Base-by-base conservation (phyloP, 2,329 filamentous ascomycete species). In the Nemania abortiva region DNA sequence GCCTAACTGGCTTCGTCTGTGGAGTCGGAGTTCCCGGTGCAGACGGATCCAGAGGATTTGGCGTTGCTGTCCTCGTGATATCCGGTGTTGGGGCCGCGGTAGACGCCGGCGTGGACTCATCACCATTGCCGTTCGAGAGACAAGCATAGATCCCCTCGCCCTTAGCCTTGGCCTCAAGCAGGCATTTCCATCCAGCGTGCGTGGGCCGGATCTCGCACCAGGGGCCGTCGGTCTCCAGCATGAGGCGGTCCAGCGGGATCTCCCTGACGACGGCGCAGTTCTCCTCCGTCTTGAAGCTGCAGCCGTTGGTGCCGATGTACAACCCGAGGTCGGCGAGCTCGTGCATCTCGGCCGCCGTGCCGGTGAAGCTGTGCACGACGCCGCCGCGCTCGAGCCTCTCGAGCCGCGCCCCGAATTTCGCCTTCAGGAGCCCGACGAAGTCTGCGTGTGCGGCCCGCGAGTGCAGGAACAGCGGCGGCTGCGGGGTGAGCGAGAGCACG, bases 171-270 rank as follows among this genome's bases (percentile, higher is more conserved):
- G 81, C 80, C 69, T 85, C 82, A 3, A 88, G 79, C 11, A 89
- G 81, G 72, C 91, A 92, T 80, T 91, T 91, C 75, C 91, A 92
- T 2, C 93, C 94, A 34, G 95, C 94, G 81, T 99, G 95, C 34
- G 89, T 93, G 0, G 94, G 91, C 27, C 96, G 86, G 68, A 99
- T 95, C 80, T 99, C 96, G 78, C 96, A 99, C 92, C 96, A 99
- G 2, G 96, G 96, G 2, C 96, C 96, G 79, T 99, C 96, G 0
- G 96, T 99, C 85, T 99, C 96, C 56, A 99, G 89, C 87, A 98
- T 97, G 63, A 99, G 81, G 55, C 91, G 84, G 65, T 95, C 90
- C 11, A 99, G 83, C 11, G 90, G 92, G 47, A 98, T 89, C 69
- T 91, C 88, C 71, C 87, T 89, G 11, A 98, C 94, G 2, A 98